These are phyloP conservation scores for Larix sibirica DNA, from an alignment of 83 land plant genomes.

Conservation along the genomic window DNA sequence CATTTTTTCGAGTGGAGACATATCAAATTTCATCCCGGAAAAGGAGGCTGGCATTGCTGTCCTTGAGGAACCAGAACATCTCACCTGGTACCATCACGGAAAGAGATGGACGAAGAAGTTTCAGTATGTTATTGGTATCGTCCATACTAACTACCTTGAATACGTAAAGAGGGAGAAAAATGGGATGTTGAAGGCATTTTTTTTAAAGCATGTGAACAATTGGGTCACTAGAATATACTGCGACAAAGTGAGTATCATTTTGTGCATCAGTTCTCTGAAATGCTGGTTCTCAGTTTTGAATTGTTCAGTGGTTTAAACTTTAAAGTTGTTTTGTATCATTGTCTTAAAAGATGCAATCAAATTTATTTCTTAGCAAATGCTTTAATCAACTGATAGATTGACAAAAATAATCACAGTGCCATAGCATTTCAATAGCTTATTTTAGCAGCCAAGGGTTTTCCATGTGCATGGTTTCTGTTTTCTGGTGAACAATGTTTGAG, in stretches of 20 bases:
- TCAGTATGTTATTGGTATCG: constrained; percentile 76
- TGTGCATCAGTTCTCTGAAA: background rate
- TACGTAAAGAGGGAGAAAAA: constrained; percentile 94
- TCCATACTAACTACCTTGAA: constrained; percentile 96
- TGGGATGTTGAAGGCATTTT: constrained; percentile 64
- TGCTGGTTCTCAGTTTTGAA: background rate
- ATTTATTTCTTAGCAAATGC: background rate
- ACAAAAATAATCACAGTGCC: background rate
- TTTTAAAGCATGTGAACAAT: constrained; percentile 72
- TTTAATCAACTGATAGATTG: background rate
- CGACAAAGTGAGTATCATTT: constrained; percentile 67
- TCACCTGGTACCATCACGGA: constrained; percentile 98
- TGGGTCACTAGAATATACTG: constrained; percentile 91
- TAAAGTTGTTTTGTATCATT: background rate
- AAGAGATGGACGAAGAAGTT: constrained; percentile 91
- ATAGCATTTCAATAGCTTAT: background rate
- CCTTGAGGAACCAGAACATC: constrained; percentile 99
- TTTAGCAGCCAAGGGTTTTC: background rate
- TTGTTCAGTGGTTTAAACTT: background rate
- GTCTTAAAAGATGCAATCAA: background rate
- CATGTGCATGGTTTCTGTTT: background rate
- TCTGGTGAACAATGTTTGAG: background rate
- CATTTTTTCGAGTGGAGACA: constrained; percentile 88
- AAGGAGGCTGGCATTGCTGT: constrained; percentile 91
- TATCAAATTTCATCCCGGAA: constrained; percentile 76